Evolutionary conservation across 768 basidiomycete genomes (phyloP).

Genomic region (Boletus barrowsii): DNA sequence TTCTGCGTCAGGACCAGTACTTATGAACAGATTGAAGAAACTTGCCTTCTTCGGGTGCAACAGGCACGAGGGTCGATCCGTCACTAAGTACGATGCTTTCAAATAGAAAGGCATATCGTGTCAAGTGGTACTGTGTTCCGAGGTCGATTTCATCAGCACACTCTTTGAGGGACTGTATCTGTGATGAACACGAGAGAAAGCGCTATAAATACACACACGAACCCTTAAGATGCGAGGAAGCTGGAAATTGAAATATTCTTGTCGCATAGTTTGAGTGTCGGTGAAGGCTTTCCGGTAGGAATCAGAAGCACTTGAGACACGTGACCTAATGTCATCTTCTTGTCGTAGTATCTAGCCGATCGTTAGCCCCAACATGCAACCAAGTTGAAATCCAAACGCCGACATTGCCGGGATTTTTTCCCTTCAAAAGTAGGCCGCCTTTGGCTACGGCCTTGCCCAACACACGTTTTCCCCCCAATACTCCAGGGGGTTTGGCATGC

Average conservation of each 20-base stretch:
- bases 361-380: conserved; percentile 5
- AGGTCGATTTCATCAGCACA: conserved; percentile 95
- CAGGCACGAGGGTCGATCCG: conserved; percentile 76
- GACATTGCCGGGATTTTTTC: conserved; percentile 89
- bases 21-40: not conserved
- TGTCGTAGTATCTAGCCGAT: conserved; percentile 72
- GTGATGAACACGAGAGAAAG: conserved; percentile 8
- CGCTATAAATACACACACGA: conserved; percentile 31
- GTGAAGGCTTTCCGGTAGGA: conserved; percentile 86
- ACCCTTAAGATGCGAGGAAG: conserved; percentile 90
- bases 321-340: conserved; percentile 88
- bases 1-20: not conserved
- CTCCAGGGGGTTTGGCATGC: conserved; percentile 56
- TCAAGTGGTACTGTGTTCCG: conserved; percentile 96
- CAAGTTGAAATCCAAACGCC: conserved; percentile 6
- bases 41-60: conserved; percentile 66
- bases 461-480: conserved; percentile 69
- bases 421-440: conserved; percentile 85
- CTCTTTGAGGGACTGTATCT: conserved; percentile 78
- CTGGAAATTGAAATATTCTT: conserved; percentile 98
- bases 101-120: conserved; percentile 90
- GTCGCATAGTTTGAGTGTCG: conserved; percentile 86
- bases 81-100: conserved; percentile 90
- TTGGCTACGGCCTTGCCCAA: conserved; percentile 92
- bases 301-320: conserved; percentile 85